These are phyloP conservation scores for Suillus luteus DNA, from an alignment of 768 basidiomycete species.

Conservation along the genomic window DNA sequence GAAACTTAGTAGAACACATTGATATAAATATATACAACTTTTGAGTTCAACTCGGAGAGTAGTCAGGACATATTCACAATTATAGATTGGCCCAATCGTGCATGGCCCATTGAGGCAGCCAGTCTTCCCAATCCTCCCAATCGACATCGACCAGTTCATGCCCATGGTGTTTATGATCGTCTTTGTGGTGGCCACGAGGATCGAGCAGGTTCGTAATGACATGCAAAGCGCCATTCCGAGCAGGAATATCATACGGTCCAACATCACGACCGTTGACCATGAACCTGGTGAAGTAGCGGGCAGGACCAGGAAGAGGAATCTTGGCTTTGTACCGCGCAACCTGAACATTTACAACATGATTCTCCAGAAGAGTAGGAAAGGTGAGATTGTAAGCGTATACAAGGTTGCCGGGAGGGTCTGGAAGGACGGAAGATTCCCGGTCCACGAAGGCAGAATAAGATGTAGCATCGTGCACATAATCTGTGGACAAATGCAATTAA, in stretches of 20 bases:
- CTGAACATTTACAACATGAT: slow-evolving; percentile 47
- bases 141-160: slow-evolving; percentile 20
- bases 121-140: slow-evolving; percentile 52
- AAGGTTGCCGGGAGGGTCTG: slow-evolving; percentile 24
- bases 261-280: slow-evolving; percentile 43
- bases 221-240: slow-evolving; percentile 61
- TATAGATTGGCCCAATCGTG: slow-evolving; percentile 26
- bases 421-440: not conserved
- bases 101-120: slow-evolving; percentile 50
- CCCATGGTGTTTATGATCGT: not conserved
- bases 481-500: slow-evolving; percentile 6
- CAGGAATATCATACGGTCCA: slow-evolving; percentile 46
- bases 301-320: slow-evolving; percentile 40
- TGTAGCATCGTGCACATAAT: slow-evolving; percentile 18
- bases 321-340: slow-evolving; percentile 49
- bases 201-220: slow-evolving; percentile 44
- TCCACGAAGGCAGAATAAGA: slow-evolving; percentile 10
- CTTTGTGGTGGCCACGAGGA: slow-evolving; percentile 33
- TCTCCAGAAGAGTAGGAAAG: slow-evolving; percentile 43
- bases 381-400: slow-evolving; percentile 38
- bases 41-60: not conserved
- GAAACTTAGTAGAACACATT: not conserved
- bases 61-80: not conserved
- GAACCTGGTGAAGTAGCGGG: slow-evolving; percentile 39
- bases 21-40: not conserved